A percentile compares a stretch with the other conserved stretches of the same genome.
Evolutionary conservation across 2,329 filamentous ascomycete genomes (phyloP).

Genomic region (Cladophialophora carrionii): DNA sequence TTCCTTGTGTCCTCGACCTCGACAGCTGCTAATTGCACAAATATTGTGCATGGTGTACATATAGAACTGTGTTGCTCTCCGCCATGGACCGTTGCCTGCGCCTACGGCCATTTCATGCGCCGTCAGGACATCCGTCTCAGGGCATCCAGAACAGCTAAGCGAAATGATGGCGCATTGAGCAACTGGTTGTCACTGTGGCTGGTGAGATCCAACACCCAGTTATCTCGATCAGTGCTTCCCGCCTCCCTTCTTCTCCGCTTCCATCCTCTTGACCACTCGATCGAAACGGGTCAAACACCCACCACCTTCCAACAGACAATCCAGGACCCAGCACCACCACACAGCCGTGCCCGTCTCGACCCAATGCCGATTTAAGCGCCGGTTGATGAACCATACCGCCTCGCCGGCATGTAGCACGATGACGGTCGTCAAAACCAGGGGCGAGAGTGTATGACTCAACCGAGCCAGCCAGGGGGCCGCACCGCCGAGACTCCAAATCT

Average conservation of each 20-base stretch:
- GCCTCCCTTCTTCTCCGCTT: slow-evolving; percentile 21
- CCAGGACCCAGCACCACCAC: slow-evolving; percentile 60
- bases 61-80: neutral
- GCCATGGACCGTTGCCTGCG: neutral
- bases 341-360: slow-evolving; percentile 53
- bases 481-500: slow-evolving; percentile 50
- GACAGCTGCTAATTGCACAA: neutral
- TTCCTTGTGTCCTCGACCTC: neutral
- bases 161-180: neutral
- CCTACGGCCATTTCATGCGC: too few species aligned
- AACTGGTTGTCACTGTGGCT: neutral
- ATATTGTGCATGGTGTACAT: neutral
- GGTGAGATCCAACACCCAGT: neutral
- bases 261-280: slow-evolving; percentile 11
- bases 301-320: slow-evolving; percentile 58
- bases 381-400: slow-evolving; percentile 52
- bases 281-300: slow-evolving; percentile 25
- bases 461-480: slow-evolving; percentile 62
- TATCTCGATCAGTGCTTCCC: slow-evolving; percentile 18
- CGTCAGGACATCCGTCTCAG: neutral
- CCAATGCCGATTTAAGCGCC: slow-evolving; percentile 56
- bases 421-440: slow-evolving; percentile 62
- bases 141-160: neutral
- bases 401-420: slow-evolving; percentile 69
- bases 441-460: slow-evolving; percentile 63